Evolutionary conservation across 2,329 filamentous ascomycete genomes (phyloP).

Genomic region (Penicillium janthinellum): DNA sequence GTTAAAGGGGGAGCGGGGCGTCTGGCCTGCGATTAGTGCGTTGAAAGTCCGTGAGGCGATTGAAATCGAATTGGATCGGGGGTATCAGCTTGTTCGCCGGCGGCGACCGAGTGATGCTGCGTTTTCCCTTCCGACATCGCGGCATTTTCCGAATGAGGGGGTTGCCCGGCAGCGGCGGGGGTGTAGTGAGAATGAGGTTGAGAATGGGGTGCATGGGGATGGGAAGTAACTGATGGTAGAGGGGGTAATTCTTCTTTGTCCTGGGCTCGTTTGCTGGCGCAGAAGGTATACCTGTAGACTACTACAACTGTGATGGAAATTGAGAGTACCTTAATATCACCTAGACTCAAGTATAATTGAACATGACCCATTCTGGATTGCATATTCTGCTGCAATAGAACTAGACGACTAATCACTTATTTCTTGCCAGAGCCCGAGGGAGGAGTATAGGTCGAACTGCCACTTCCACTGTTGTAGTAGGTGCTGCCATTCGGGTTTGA

Average conservation of each 20-base stretch:
- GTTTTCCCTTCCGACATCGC: slow-evolving; percentile 16
- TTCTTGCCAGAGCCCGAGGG: slow-evolving; percentile 34
- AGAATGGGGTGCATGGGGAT: slow-evolving; percentile 17
- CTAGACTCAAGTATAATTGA: background rate
- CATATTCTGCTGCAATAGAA: background rate
- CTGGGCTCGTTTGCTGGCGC: background rate
- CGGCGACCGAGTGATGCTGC: slow-evolving; percentile 34
- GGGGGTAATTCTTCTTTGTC: no score
- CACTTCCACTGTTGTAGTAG: slow-evolving; percentile 66
- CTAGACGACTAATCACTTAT: background rate
- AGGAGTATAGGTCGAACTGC: slow-evolving; percentile 62
- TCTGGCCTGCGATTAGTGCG: slow-evolving; percentile 86
- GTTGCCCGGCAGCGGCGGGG: slow-evolving; percentile 28
- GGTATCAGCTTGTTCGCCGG: slow-evolving; percentile 75
- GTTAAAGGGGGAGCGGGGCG: slow-evolving; percentile 76
- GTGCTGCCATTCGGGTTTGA: slow-evolving; percentile 68
- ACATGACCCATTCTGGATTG: background rate
- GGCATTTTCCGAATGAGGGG: slow-evolving; percentile 34
- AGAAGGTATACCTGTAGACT: background rate
- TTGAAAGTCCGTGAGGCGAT: slow-evolving; percentile 80
- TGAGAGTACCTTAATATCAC: background rate
- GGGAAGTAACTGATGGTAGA: slow-evolving; percentile 6
- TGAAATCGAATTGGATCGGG: slow-evolving; percentile 82
- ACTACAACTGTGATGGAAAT: no score
- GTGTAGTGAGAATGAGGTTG: slow-evolving; percentile 24